These are phyloP conservation scores for Pythium brachiatum DNA, from an alignment of 352 stramenopile species.

Conservation along the genomic window DNA sequence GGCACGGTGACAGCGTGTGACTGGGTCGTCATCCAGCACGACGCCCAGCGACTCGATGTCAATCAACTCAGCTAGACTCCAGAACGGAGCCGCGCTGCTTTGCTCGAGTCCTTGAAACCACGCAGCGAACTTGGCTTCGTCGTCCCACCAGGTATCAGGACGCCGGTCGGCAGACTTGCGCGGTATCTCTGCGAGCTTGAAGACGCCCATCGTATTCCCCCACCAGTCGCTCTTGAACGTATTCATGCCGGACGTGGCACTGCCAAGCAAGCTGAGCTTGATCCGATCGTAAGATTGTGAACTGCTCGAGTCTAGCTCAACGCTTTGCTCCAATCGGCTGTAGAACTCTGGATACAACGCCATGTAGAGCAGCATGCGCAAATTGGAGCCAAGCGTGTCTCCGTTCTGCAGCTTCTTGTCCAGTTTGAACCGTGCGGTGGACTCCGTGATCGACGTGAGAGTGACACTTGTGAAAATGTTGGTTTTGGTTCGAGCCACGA, in stretches of 20 bases:
- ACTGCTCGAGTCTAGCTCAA: not conserved
- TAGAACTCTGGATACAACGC: conserved; percentile 35
- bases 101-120: conserved; percentile 36
- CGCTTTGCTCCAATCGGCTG: conserved; percentile 20
- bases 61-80: conserved; percentile 23
- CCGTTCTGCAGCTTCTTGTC: conserved; percentile 28
- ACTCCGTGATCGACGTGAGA: conserved; percentile 19
- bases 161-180: not conserved
- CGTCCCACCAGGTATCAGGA: conserved; percentile 32
- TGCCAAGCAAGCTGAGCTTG: conserved; percentile 25
- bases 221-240: conserved; percentile 34
- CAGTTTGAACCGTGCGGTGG: conserved; percentile 20
- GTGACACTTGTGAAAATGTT: conserved; percentile 13
- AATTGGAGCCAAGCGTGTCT: conserved; percentile 18
- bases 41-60: conserved; percentile 25
- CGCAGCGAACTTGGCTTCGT: conserved; percentile 27
- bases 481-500: conserved; percentile 4
- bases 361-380: conserved; percentile 34
- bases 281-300: conserved; percentile 20
- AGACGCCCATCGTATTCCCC: conserved; percentile 36
- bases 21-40: conserved; percentile 28
- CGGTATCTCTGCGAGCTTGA: conserved; percentile 30
- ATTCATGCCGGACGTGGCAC: conserved; percentile 32
- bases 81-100: conserved; percentile 24
- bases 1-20: conserved; percentile 35